Base-by-base conservation (phyloP, 331 rosid genomes). In the Pyracantha coccinea region DNA sequence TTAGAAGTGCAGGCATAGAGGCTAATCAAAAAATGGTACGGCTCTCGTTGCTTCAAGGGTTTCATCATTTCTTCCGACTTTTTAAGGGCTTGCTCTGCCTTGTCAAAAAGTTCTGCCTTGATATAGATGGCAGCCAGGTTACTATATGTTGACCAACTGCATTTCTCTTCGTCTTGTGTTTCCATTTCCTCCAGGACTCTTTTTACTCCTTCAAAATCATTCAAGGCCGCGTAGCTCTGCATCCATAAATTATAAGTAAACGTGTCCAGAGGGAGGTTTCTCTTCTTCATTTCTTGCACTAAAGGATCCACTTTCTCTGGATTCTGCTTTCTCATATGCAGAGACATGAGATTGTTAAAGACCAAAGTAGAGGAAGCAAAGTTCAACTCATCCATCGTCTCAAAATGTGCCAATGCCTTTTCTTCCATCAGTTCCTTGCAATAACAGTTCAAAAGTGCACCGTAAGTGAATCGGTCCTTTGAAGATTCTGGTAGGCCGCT, bases 371-470 rank as follows among this genome's bases (percentile, higher is more conserved):
- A 75, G 59, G 77, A 55, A 23, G 80, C 79, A 81, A 71, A 83
- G 55, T 80, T 66, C 44, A 86, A 77, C 62, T 86, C 88, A 59
- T 83, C 78, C 90, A 94, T 86, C 81, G 80, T 79, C 62, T 81
- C 64, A 55, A 80, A 90, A 73, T 69, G 87, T 31, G 82, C 71
- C 83, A 88, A 69, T 0, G 93, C 99, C 87, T 87, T 86, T 38
- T 87, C 92, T 65, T 63, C 74, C 91, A 82, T 79, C 25, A 75
- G 17, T 66, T 78, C 88, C 85, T 69, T 90, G 86, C 99, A 92
- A 52, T 87, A 94, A 80, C 90, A 86, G 63, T 86, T 78, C 80
- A 92, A 52, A 71, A 94, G 96, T 38, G 96, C 81, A 60, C 96
- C 96, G 12, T 84, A 85, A 44, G 97, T 86, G 1, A 38, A 77